phyloP scores from a whole-genome alignment of 75 land plant genomes.

The Isoetes taiwanensis region DNA sequence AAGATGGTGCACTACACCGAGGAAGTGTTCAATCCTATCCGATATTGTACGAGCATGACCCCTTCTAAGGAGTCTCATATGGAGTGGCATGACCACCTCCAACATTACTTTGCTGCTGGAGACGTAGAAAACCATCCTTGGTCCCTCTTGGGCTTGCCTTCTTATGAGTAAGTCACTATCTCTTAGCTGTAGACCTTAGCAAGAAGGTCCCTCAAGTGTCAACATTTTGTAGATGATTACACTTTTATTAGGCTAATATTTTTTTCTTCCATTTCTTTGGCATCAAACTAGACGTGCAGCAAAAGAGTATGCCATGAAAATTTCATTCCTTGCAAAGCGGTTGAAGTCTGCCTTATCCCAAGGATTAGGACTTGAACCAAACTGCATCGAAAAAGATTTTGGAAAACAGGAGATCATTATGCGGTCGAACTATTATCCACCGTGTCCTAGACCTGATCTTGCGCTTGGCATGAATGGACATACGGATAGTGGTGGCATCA shows the following conservation, averaged over 20 bases:
- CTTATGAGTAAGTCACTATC: no score
- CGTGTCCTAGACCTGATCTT: conserved; percentile 60
- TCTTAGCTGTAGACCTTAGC: no score
- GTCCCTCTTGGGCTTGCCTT: no score
- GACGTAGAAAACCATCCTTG: not conserved
- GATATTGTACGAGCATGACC: not conserved
- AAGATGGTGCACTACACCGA: not conserved
- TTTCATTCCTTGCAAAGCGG: not conserved
- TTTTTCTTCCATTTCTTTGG: not conserved
- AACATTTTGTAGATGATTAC: not conserved
- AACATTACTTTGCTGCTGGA: not conserved
- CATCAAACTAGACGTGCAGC: not conserved
- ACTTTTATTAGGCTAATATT: not conserved
- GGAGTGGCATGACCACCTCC: not conserved
- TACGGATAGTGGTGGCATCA: conserved; percentile 2
- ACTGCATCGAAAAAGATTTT: conserved; percentile 14
- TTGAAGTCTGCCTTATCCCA: conserved; percentile 19
- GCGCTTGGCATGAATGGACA: conserved; percentile 34
- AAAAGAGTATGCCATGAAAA: not conserved
- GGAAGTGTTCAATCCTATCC: not conserved
- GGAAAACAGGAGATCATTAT: conserved; percentile 31
- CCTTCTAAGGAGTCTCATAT: not conserved
- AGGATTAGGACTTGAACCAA: conserved; percentile 29
- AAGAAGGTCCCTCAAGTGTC: no score
- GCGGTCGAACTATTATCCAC: conserved; percentile 71